phyloP scores from a whole-genome alignment of 495 filamentous ascomycete species.

The Penicillium malachiteum region DNA sequence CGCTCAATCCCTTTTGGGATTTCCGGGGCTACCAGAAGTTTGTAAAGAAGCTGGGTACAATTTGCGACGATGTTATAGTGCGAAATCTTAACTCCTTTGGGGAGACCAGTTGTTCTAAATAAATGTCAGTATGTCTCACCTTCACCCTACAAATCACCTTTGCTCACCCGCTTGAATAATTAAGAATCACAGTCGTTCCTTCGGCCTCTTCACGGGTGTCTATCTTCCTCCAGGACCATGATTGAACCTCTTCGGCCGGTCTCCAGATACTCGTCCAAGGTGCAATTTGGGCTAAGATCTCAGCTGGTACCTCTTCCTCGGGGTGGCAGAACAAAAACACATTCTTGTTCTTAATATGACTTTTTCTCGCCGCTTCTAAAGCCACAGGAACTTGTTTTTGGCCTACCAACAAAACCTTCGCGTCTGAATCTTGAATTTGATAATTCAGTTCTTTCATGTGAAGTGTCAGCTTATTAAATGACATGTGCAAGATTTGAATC shows the following conservation, averaged over 20 bases:
- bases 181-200: neutral
- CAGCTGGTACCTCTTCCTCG: neutral
- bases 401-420: neutral
- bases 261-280: neutral
- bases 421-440: neutral
- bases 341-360: neutral
- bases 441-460: neutral
- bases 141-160: too few relatives aligned
- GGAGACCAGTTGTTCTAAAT: neutral
- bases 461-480: too few relatives aligned
- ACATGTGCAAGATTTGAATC: too few relatives aligned
- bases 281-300: neutral
- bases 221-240: neutral
- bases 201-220: neutral
- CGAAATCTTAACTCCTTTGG: neutral
- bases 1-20: neutral
- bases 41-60: neutral
- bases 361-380: neutral
- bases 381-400: neutral
- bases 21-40: neutral
- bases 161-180: neutral
- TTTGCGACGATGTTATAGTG: neutral
- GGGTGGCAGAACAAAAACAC: neutral
- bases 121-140: too few relatives aligned
- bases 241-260: neutral